phyloP scores from a whole-genome alignment of 768 basidiomycete species.

The Trametes maxima region DNA sequence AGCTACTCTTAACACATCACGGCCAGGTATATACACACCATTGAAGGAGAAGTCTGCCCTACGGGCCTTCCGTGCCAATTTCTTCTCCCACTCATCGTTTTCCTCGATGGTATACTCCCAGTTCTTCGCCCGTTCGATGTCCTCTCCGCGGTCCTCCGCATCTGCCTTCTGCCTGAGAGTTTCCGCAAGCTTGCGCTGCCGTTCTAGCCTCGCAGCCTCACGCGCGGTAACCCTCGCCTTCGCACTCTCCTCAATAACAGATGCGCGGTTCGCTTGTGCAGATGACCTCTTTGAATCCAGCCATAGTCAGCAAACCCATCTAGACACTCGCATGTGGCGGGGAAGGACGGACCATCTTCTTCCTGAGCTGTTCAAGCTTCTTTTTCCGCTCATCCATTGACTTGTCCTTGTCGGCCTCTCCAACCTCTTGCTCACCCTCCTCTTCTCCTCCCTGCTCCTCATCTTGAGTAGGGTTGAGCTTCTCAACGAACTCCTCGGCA shows the following conservation, averaged over 20 bases:
- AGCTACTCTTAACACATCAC: background rate
- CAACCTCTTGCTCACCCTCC: conserved; percentile 7
- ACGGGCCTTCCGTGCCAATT: conserved; percentile 76
- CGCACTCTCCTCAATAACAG: conserved; percentile 83
- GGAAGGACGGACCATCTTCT: conserved; percentile 69
- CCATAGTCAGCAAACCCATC: conserved; percentile 18
- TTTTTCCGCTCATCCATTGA: conserved; percentile 73
- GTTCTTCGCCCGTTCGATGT: conserved; percentile 86
- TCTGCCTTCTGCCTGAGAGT: conserved; percentile 81
- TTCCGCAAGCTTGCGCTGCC: conserved; percentile 90
- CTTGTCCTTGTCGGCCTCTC: conserved; percentile 19
- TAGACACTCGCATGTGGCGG: background rate
- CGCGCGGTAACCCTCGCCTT: conserved; percentile 75
- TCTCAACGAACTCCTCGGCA: conserved; percentile 34
- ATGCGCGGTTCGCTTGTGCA: conserved; percentile 79
- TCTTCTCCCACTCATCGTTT: conserved; percentile 96
- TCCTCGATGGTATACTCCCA: conserved; percentile 97
- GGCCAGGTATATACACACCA: conserved; percentile 53
- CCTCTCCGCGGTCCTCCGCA: conserved; percentile 90
- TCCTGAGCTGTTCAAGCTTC: conserved; percentile 75
- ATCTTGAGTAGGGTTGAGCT: conserved; percentile 25
- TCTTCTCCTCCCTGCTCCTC: conserved; percentile 23
- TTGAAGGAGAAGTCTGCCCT: conserved; percentile 91
- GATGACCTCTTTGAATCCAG: conserved; percentile 42
- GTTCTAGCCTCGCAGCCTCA: conserved; percentile 83